A percentile compares a stretch with the other conserved stretches of the same genome.
phyloP scores from a whole-genome alignment of 2,329 filamentous ascomycete species.

The Fusarium tanahbumbuense region DNA sequence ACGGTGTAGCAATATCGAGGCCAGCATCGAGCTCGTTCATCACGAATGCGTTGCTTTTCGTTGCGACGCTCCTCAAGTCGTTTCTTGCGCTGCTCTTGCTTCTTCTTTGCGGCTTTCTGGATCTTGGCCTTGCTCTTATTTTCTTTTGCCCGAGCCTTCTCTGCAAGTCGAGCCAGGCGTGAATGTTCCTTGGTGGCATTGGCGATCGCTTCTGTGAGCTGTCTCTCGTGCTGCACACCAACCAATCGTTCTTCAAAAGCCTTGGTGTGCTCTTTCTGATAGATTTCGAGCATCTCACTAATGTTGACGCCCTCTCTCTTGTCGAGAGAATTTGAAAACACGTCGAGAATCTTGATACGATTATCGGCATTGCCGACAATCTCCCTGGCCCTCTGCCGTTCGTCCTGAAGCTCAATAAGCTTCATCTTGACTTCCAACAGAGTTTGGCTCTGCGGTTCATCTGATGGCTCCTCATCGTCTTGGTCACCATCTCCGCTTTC shows the following conservation, averaged over 20 bases:
- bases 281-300: conserved; percentile 53
- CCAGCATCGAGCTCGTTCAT: conserved; percentile 61
- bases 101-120: conserved; percentile 52
- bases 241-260: conserved; percentile 56
- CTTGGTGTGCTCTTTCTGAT: conserved; percentile 57
- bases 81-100: conserved; percentile 50
- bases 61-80: conserved; percentile 53
- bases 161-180: conserved; percentile 46
- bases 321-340: conserved; percentile 53
- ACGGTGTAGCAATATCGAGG: conserved; percentile 61
- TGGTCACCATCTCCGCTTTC: conserved; percentile 44
- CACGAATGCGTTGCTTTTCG: conserved; percentile 58
- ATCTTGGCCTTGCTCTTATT: conserved; percentile 49
- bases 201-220: conserved; percentile 50
- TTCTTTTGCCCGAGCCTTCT: conserved; percentile 47
- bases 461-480: conserved; percentile 40
- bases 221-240: conserved; percentile 49
- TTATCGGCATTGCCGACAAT: conserved; percentile 43
- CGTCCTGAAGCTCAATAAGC: conserved; percentile 47
- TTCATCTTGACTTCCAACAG: conserved; percentile 46
- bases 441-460: conserved; percentile 26
- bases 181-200: conserved; percentile 50
- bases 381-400: conserved; percentile 38
- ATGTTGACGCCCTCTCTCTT: conserved; percentile 52
- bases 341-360: conserved; percentile 57